Conservation (phyloP, 2,329 filamentous ascomycete species). For the Septoria petroselini region DNA sequence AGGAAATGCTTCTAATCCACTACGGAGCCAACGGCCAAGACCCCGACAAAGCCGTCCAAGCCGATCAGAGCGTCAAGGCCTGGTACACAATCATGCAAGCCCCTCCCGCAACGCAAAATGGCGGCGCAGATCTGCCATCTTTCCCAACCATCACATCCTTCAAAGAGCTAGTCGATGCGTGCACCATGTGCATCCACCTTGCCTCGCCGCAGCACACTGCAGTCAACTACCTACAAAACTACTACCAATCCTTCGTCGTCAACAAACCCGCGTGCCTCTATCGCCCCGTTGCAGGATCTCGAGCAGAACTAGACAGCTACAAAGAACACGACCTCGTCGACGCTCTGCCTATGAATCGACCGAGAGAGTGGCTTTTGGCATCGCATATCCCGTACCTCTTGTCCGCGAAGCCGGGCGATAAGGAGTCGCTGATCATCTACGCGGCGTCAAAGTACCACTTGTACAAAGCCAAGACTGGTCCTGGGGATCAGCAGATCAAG, state of each 20-base stretch:
- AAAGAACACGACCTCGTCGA: slow-evolving; percentile 39
- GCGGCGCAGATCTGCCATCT: slow-evolving; percentile 41
- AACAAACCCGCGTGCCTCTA: slow-evolving; percentile 46
- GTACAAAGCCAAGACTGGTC: slow-evolving; percentile 19
- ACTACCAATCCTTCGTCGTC: slow-evolving; percentile 50
- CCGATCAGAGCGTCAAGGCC: slow-evolving; percentile 38
- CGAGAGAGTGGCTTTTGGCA: slow-evolving; percentile 47
- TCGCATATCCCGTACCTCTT: slow-evolving; percentile 47
- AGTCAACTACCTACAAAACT: slow-evolving; percentile 54
- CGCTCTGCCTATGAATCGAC: slow-evolving; percentile 45
- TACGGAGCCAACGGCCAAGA: slow-evolving; percentile 36
- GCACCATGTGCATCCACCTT: slow-evolving; percentile 55
- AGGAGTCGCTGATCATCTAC: slow-evolving; percentile 23
- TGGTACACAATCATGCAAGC: slow-evolving; percentile 45
- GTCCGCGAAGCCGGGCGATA: slow-evolving; percentile 20
- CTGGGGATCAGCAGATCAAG: slow-evolving; percentile 15
- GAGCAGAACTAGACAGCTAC: slow-evolving; percentile 18
- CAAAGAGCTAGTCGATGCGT: slow-evolving; percentile 45
- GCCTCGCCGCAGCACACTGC: slow-evolving; percentile 52
- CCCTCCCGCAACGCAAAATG: slow-evolving; percentile 15
- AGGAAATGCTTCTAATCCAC: slow-evolving; percentile 21
- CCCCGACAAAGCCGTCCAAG: slow-evolving; percentile 29
- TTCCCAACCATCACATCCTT: slow-evolving; percentile 47
- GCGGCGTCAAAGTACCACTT: slow-evolving; percentile 22
- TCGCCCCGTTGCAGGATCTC: slow-evolving; percentile 30